Evolutionary conservation across 345 rosid genomes (phyloP).

Genomic region (Eucalyptus cloeziana): DNA sequence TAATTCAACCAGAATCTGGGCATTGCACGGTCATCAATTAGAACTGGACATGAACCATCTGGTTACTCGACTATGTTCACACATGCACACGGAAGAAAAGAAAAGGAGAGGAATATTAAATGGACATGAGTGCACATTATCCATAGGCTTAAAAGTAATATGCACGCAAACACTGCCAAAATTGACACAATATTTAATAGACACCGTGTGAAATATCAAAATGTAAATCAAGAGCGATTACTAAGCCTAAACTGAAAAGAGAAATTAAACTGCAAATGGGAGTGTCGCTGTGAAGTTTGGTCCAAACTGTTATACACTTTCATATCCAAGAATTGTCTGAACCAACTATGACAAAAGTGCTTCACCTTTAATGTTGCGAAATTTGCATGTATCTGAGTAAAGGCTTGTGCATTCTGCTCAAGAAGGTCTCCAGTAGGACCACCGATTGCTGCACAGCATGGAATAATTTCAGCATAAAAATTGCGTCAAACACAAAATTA

Average conservation of each 20-base stretch:
- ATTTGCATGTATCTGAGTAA: slow-evolving; percentile 45
- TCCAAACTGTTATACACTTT: background rate
- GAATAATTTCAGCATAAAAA: background rate
- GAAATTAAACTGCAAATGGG: background rate
- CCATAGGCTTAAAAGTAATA: background rate
- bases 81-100: background rate
- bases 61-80: background rate
- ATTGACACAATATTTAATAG: background rate
- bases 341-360: background rate
- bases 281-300: background rate
- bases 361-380: slow-evolving; percentile 35
- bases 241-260: background rate
- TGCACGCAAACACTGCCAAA: background rate
- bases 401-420: slow-evolving; percentile 37
- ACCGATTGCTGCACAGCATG: slow-evolving; percentile 32
- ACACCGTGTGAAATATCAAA: background rate
- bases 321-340: background rate
- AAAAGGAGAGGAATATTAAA: background rate
- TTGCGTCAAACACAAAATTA: background rate
- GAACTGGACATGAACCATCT: background rate
- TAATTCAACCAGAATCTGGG: background rate
- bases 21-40: background rate
- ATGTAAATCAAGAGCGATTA: background rate
- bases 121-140: background rate
- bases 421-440: slow-evolving; percentile 47